Conservation (phyloP, 768 basidiomycete genomes). For the Pleurotus citrinopileatus region DNA sequence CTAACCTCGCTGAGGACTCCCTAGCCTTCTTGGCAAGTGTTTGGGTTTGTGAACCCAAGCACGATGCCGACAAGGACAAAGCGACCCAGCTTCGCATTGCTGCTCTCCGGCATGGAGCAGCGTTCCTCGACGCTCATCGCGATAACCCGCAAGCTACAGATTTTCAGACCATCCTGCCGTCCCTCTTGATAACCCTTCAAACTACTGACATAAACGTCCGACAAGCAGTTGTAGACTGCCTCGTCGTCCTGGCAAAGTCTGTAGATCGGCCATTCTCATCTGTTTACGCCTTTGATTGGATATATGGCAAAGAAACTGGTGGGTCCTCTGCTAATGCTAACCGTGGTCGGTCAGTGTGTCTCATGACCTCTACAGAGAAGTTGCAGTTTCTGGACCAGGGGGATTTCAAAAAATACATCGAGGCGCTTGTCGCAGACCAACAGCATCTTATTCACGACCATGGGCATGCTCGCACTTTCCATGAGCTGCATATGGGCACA, state of each 20-base stretch:
- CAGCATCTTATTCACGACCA: conserved; percentile 62
- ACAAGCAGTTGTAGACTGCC: conserved; percentile 51
- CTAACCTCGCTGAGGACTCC: conserved; percentile 63
- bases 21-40: conserved; percentile 80
- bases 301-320: conserved; percentile 68
- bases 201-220: conserved; percentile 40
- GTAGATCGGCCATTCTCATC: conserved; percentile 41
- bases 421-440: conserved; percentile 42
- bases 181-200: conserved; percentile 61
- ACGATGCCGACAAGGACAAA: conserved; percentile 16
- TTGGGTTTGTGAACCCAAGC: conserved; percentile 39
- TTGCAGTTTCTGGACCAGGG: conserved; percentile 71
- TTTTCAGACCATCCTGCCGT: conserved; percentile 77
- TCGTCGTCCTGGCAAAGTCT: conserved; percentile 43
- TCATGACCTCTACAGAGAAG: conserved; percentile 25
- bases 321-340: conserved; percentile 21
- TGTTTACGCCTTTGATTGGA: conserved; percentile 70
- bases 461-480: conserved; percentile 54
- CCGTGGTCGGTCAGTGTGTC: conserved; percentile 10
- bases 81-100: conserved; percentile 39
- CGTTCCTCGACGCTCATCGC: conserved; percentile 77
- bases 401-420: conserved; percentile 59
- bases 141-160: conserved; percentile 54
- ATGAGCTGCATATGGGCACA: conserved; percentile 51
- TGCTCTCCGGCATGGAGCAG: conserved; percentile 72